Evolutionary conservation across 164 flowering plant genomes (phyloP).

Genomic region (Platanus orientalis): DNA sequence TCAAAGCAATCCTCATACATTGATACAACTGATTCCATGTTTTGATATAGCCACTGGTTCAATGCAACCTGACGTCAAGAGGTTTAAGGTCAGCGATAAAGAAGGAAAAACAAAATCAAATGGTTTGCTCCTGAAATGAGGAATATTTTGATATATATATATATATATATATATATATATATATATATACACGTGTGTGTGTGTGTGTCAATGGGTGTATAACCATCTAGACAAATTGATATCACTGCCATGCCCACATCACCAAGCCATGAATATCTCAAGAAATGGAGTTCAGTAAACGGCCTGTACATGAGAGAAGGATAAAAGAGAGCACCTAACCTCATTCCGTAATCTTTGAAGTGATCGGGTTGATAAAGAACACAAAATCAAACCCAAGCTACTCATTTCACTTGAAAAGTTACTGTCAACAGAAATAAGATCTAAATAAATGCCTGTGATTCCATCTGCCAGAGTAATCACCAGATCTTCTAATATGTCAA

Average conservation of each 20-base stretch:
- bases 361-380: slow-evolving; percentile 76
- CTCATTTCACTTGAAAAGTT: slow-evolving; percentile 60
- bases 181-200: background rate
- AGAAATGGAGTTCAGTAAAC: background rate
- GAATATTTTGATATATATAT: background rate
- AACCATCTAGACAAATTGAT: background rate
- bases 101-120: background rate
- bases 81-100: background rate
- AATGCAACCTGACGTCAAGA: slow-evolving; percentile 59
- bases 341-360: slow-evolving; percentile 91
- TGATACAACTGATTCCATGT: slow-evolving; percentile 67
- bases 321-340: slow-evolving; percentile 34
- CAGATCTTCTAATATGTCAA: slow-evolving; percentile 84
- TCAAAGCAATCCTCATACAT: slow-evolving; percentile 98
- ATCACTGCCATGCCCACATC: background rate
- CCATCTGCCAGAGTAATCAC: slow-evolving; percentile 85
- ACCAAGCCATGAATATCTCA: background rate
- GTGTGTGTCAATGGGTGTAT: background rate
- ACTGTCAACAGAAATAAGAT: slow-evolving; percentile 91
- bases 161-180: background rate
- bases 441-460: slow-evolving; percentile 67
- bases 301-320: background rate
- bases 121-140: background rate
- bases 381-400: slow-evolving; percentile 46
- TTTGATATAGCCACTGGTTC: slow-evolving; percentile 78